These are phyloP conservation scores for Dactylellina parvicollis DNA, from an alignment of 2,329 filamentous ascomycete species.

Conservation along the genomic window DNA sequence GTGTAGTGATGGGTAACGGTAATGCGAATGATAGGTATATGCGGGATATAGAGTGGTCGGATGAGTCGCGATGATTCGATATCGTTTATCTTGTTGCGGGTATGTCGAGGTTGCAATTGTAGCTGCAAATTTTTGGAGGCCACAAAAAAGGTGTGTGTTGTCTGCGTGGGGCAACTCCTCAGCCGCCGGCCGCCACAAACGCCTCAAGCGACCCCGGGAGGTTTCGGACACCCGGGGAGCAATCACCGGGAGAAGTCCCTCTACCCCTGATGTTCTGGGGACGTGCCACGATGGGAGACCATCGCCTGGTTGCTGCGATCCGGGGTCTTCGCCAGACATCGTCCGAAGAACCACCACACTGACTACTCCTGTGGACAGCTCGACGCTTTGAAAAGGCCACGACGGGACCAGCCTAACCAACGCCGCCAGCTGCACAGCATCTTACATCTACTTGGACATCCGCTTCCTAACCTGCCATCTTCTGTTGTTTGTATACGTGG, in stretches of 20 bases:
- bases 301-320: neutral
- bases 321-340: no score
- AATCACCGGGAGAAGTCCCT: neutral
- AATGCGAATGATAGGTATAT: neutral
- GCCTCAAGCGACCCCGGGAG: neutral
- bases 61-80: neutral
- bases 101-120: neutral
- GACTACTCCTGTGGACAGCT: no score
- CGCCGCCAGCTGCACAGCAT: no score
- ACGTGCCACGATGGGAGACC: neutral
- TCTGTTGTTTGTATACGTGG: no score
- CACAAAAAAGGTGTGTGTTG: slow-evolving; percentile 14
- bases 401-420: no score
- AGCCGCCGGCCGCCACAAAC: neutral
- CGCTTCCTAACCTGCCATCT: no score
- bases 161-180: neutral
- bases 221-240: neutral
- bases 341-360: no score
- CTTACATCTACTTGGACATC: no score
- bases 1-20: neutral
- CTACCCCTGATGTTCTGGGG: neutral
- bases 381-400: no score
- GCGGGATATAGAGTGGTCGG: neutral
- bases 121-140: slow-evolving; percentile 40
- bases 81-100: neutral